Base-by-base conservation (phyloP, 1,284 basidiomycete species). In the Cutaneotrichosporon arboriforme region DNA sequence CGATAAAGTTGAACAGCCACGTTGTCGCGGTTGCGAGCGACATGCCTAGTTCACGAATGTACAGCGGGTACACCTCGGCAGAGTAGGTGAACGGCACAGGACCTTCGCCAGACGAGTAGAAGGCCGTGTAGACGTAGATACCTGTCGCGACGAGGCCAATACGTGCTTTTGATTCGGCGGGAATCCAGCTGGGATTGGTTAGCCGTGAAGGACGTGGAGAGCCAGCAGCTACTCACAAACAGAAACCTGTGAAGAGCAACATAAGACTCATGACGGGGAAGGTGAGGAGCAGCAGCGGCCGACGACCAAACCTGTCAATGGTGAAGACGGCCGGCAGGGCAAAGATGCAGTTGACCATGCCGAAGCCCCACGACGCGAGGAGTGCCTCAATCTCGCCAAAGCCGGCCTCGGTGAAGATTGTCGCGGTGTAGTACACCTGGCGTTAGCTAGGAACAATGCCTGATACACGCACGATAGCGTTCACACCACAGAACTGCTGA, bases 261-360 rank as follows among this genome's bases (percentile, higher is more conserved):
- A 65, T 65, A 34, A 67, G 50, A 13, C 72, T 69, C 78, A 80
- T 78, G 48, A 73, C 49, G 2, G 79, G 78, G 72, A 78, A 79
- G 17, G 84, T 85, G 60, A 78, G 76, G 17, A 87, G 72, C 22
- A 87, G 73, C 12, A 86, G 75, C 57, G 82, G 84, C 18, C 86
- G 78, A 20, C 86, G 81, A 15, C 87, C 86, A 62, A 83, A 87
- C 2, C 57, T 61, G 61, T 66, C 66, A 14, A 65, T 66, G 14
- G 57, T 63, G 57, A 58, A 55, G 44, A 67, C 50, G 17, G 60
- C 59, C 2, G 64, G 64, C 52, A 61, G 51, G 47, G 63, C 63
- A 34, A 68, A 63, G 8, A 54, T 17, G 14, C 18, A 18, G 55
- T 66, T 64, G 52, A 69, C 54, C n/a, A 83, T 69, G 20, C 81